phyloP scores from a whole-genome alignment of 176 grass and related monocot species.

The Stipa capillata region DNA sequence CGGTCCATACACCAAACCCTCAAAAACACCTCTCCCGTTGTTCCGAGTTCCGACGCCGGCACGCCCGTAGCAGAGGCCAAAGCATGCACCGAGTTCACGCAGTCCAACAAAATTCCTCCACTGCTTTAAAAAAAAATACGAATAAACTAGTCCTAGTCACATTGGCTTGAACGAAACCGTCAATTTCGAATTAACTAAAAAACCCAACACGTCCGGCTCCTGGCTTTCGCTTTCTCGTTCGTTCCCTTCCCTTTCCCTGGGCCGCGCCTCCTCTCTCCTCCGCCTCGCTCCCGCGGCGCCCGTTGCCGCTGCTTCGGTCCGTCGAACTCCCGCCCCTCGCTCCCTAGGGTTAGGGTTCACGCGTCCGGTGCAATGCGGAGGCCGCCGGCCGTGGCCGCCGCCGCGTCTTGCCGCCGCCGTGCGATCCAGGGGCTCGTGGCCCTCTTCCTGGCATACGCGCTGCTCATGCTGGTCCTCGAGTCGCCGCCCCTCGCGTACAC shows the following conservation, averaged over 20 bases:
- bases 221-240: neutral
- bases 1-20: neutral
- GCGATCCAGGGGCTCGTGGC: conserved; percentile 40
- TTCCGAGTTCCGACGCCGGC: no score
- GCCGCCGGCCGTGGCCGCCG: conserved; percentile 22
- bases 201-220: neutral
- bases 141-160: no score
- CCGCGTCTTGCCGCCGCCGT: conserved; percentile 14
- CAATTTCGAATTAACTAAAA: neutral
- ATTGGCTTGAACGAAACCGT: neutral
- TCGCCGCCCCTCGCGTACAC: conserved; percentile 40
- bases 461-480: conserved; percentile 38
- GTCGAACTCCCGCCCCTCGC: no score
- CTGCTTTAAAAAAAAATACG: neutral
- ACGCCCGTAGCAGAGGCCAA: no score
- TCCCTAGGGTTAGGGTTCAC: conserved; percentile 48
- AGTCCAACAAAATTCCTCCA: neutral
- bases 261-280: no score
- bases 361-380: conserved; percentile 45
- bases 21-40: no score
- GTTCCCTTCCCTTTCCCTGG: neutral
- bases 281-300: conserved; percentile 25
- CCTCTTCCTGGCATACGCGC: conserved; percentile 37
- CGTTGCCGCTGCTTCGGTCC: neutral
- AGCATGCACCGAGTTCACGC: neutral